Percentiles rank a stretch among this genome's conserved stretches.
These are phyloP conservation scores for Akebia trifoliata DNA, from an alignment of 164 flowering plant species.

Conservation along the genomic window DNA sequence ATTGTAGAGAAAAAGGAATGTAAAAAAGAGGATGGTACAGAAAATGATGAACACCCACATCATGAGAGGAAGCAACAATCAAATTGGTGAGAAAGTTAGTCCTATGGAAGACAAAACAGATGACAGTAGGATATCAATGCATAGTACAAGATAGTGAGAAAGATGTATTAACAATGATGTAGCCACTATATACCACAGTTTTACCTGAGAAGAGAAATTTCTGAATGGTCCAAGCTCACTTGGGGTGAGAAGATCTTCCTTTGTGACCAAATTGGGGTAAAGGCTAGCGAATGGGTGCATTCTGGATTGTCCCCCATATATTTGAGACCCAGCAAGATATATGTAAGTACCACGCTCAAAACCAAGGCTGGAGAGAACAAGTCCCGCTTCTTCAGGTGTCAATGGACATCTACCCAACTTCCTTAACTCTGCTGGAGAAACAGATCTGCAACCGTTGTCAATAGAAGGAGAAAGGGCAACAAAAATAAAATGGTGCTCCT, in stretches of 20 bases:
- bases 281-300: slow-evolving; percentile 63
- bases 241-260: slow-evolving; percentile 83
- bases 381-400: slow-evolving; percentile 97
- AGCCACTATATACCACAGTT: background rate
- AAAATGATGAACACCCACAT: no score
- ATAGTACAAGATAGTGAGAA: background rate
- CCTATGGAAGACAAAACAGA: no score
- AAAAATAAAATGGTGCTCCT: slow-evolving; percentile 1
- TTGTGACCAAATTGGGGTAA: slow-evolving; percentile 82
- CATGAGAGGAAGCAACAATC: no score
- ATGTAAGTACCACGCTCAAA: slow-evolving; percentile 58
- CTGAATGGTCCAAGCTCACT: slow-evolving; percentile 76
- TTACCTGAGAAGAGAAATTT: slow-evolving; percentile 94
- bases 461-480: background rate
- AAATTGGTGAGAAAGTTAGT: no score
- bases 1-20: background rate
- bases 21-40: background rate
- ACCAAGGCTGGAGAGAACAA: slow-evolving; percentile 80
- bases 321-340: slow-evolving; percentile 79
- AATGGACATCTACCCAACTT: slow-evolving; percentile 80
- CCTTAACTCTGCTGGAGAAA: slow-evolving; percentile 58
- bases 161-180: background rate
- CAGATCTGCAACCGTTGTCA: slow-evolving; percentile 40
- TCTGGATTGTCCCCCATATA: slow-evolving; percentile 78
- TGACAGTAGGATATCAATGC: no score